A percentile compares a stretch with the other conserved stretches of the same genome.
Conservation (phyloP, 2,329 filamentous ascomycete genomes). For the Penicillium frequentans region DNA sequence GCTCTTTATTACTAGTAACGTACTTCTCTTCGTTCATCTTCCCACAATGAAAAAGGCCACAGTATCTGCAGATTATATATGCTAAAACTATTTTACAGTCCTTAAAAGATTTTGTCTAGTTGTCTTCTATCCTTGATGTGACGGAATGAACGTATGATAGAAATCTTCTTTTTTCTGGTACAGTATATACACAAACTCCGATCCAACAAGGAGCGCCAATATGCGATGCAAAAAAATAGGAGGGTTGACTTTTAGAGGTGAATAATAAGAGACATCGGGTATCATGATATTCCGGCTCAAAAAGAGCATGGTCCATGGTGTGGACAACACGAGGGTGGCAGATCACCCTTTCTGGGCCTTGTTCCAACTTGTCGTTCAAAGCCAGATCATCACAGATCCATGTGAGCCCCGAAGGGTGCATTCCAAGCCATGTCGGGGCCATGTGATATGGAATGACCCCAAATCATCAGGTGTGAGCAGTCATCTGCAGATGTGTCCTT, state of each 20-base stretch:
- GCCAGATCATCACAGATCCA: background rate
- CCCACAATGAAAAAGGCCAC: no score
- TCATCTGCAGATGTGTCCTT: background rate
- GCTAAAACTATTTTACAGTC: no score
- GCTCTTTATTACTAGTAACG: no score
- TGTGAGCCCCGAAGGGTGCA: background rate
- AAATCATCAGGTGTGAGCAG: background rate
- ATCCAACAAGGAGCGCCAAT: constrained; percentile 4
- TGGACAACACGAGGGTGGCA: background rate
- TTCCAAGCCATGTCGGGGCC: background rate
- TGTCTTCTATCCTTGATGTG: no score
- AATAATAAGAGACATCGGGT: constrained; percentile 11
- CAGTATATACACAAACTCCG: constrained; percentile 1
- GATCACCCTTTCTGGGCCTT: background rate
- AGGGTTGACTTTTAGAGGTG: constrained; percentile 1
- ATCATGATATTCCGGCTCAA: constrained; percentile 12
- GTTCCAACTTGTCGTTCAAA: background rate
- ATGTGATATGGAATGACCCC: background rate
- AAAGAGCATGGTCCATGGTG: background rate
- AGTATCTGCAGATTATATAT: no score
- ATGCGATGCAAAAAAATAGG: constrained; percentile 11
- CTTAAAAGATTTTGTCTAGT: no score
- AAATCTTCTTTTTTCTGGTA: background rate
- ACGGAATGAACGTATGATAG: background rate
- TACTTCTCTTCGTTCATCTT: no score